Evolutionary conservation across 169 alveolate species (phyloP).

Genomic region (Babesia caballi): DNA sequence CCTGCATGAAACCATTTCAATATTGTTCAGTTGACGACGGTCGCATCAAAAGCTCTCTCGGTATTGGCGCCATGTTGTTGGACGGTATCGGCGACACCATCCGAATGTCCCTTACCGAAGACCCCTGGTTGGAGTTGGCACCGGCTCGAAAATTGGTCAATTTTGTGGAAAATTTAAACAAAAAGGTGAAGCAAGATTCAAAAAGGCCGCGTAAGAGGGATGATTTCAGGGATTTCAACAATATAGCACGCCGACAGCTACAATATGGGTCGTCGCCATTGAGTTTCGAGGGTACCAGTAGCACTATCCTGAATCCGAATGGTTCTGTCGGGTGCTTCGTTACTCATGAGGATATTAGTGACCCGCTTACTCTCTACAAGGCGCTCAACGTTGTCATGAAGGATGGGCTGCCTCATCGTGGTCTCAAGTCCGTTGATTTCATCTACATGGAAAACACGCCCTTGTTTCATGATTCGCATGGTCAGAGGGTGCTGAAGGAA

Average conservation of each 20-base stretch:
- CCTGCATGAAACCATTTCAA: no score
- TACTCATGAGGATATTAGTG: constrained; percentile 13
- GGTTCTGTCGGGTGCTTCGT: constrained; percentile 63
- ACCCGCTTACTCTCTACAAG: constrained; percentile 53
- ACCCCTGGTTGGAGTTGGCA: constrained; percentile 80
- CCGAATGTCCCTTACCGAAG: constrained; percentile 84
- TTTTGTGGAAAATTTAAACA: constrained; percentile 14
- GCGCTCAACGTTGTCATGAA: constrained; percentile 44
- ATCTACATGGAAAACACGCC: constrained; percentile 42
- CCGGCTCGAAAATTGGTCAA: constrained; percentile 64
- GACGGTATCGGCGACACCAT: constrained; percentile 87
- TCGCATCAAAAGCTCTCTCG: constrained; percentile 77
- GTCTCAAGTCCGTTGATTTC: constrained; percentile 50
- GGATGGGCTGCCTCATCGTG: constrained; percentile 44
- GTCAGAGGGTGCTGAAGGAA: constrained; percentile 53
- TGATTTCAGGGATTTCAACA: constrained; percentile 53
- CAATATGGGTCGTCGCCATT: constrained; percentile 55
- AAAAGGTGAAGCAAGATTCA: background rate
- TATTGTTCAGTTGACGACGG: constrained; percentile 74
- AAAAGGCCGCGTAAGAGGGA: background rate
- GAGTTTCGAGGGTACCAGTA: constrained; percentile 14
- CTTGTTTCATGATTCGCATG: constrained; percentile 36
- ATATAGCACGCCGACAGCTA: constrained; percentile 53
- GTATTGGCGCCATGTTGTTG: constrained; percentile 80
- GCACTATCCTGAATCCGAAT: constrained; percentile 37